Percentiles rank a stretch among this genome's conserved stretches.
phyloP scores from a whole-genome alignment of 2,329 filamentous ascomycete genomes.

The Clonostachys solani region DNA sequence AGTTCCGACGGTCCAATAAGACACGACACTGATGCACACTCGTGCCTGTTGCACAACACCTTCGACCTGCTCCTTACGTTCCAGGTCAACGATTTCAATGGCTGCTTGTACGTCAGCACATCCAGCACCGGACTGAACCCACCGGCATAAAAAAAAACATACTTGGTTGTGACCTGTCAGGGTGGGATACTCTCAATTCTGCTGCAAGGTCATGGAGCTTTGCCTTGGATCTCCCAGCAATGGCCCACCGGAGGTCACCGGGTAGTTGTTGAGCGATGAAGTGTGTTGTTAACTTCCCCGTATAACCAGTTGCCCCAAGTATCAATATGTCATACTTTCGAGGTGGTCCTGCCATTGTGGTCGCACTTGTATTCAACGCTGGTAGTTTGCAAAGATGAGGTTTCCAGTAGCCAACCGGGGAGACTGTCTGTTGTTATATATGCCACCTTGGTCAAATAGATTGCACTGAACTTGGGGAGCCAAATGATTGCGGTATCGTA shows the following conservation, averaged over 20 bases:
- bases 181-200: constrained; percentile 61
- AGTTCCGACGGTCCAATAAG: constrained; percentile 53
- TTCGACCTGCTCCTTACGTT: constrained; percentile 37
- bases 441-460: no score
- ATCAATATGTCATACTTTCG: constrained; percentile 55
- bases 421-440: no score
- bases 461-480: no score
- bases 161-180: constrained; percentile 70
- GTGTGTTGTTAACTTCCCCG: constrained; percentile 71
- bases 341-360: no score
- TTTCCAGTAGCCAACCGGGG: no score
- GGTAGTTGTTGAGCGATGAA: constrained; percentile 69
- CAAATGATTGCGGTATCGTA: no score
- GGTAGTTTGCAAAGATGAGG: no score
- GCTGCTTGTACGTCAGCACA: constrained; percentile 18
- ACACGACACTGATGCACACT: constrained; percentile 55
- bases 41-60: constrained; percentile 51
- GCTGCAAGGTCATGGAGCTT: constrained; percentile 70
- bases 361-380: no score
- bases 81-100: constrained; percentile 48
- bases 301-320: constrained; percentile 67
- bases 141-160: constrained; percentile 14
- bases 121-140: neutral
- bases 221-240: constrained; percentile 74
- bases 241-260: constrained; percentile 79